A percentile compares a stretch with the other conserved stretches of the same genome.
These are phyloP conservation scores for Arabis hirsuta DNA, from an alignment of 345 rosid species.

Conservation along the genomic window DNA sequence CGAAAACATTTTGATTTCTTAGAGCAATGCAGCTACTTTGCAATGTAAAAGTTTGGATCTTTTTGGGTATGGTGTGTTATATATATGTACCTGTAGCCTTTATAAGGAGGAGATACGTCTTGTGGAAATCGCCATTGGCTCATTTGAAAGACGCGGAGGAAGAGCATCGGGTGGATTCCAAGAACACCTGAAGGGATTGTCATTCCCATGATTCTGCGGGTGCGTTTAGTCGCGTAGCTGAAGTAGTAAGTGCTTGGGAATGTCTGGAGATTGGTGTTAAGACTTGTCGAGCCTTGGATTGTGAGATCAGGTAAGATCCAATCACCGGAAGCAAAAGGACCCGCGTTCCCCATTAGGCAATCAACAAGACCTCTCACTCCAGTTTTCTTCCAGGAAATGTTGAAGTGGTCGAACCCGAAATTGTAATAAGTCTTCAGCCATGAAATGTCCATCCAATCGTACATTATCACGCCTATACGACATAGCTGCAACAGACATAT, in stretches of 20 bases:
- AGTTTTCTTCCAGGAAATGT: constrained; percentile 75
- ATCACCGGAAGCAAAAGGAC: constrained; percentile 86
- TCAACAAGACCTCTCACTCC: constrained; percentile 77
- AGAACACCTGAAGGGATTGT: constrained; percentile 81
- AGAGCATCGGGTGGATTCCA: constrained; percentile 88
- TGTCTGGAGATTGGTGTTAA: constrained; percentile 70
- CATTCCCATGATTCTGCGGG: constrained; percentile 69
- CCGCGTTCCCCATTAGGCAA: constrained; percentile 77
- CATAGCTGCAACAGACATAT: constrained; percentile 80
- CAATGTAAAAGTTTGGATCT: constrained; percentile 5
- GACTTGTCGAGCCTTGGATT: constrained; percentile 76
- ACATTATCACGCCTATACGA: constrained; percentile 84
- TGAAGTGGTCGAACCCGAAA: constrained; percentile 94
- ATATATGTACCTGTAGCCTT: constrained; percentile 79
- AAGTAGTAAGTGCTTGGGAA: constrained; percentile 85
- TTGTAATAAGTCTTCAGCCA: constrained; percentile 86
- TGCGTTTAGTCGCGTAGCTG: constrained; percentile 93
- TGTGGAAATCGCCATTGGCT: constrained; percentile 80
- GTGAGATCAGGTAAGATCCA: constrained; percentile 99
- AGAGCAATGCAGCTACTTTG: not conserved
- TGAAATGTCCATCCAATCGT: constrained; percentile 90
- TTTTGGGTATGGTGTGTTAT: not conserved
- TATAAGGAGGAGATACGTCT: constrained; percentile 73
- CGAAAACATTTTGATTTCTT: not conserved
- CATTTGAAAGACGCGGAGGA: constrained; percentile 89